These are phyloP conservation scores for Starmerella stigmatis DNA, from an alignment of 805 yeast genomes.

Conservation along the genomic window DNA sequence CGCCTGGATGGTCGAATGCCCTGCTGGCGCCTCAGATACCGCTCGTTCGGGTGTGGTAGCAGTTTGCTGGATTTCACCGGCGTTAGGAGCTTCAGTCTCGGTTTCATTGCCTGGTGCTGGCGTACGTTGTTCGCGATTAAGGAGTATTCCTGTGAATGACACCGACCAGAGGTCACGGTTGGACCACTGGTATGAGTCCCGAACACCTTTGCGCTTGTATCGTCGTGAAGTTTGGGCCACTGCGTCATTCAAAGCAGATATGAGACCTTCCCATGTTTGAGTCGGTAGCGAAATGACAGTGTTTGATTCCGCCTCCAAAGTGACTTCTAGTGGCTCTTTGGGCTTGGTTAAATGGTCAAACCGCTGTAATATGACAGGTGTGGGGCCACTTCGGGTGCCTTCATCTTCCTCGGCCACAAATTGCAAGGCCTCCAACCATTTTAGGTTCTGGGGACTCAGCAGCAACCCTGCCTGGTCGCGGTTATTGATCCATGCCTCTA, in stretches of 20 bases:
- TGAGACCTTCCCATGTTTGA: conserved; percentile 12
- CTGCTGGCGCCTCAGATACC: neutral
- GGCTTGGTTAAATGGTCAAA: neutral
- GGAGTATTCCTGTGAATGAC: conserved; percentile 6
- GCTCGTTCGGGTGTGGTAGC: neutral
- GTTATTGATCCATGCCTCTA: conserved; percentile 11
- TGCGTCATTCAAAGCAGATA: conserved; percentile 8
- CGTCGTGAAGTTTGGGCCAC: conserved; percentile 4
- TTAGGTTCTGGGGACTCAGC: conserved; percentile 20
- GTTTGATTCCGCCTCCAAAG: conserved; percentile 2
- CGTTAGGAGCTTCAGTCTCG: neutral
- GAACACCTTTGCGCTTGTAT: conserved; percentile 6
- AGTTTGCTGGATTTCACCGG: neutral
- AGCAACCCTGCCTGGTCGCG: neutral
- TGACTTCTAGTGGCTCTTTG: neutral
- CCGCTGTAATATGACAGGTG: neutral
- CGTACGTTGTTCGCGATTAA: neutral
- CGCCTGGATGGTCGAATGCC: neutral
- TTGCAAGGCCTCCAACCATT: conserved; percentile 14
- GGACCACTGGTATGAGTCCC: conserved; percentile 14
- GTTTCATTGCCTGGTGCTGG: neutral
- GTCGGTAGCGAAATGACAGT: conserved; percentile 6
- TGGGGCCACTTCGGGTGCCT: conserved; percentile 2
- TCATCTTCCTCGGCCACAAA: conserved; percentile 8
- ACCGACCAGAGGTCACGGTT: conserved; percentile 12